A percentile compares a stretch with the other conserved stretches of the same genome.
Conservation (phyloP, 441 rosid genomes). For the Codiaeum variegatum region DNA sequence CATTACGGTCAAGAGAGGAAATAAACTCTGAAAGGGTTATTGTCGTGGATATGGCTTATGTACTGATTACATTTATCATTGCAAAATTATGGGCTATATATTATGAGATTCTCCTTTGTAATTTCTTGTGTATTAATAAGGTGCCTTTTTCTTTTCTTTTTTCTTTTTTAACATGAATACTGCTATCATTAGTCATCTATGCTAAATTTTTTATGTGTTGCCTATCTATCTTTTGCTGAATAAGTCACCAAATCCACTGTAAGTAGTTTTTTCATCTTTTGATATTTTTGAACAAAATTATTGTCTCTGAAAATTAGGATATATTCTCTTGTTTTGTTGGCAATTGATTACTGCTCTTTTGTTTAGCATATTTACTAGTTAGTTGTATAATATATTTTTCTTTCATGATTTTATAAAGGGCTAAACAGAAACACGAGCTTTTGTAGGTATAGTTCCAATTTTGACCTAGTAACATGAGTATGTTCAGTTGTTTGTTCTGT, state of each 20-base stretch:
- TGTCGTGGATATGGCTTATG: conserved; percentile 39
- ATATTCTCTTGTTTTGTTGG: not conserved
- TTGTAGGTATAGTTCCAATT: not conserved
- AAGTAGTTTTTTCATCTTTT: not conserved
- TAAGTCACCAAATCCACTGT: not conserved
- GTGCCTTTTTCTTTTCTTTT: not conserved
- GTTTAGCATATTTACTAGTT: not conserved
- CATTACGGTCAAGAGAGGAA: conserved; percentile 37
- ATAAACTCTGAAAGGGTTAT: conserved; percentile 41
- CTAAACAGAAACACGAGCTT: not conserved
- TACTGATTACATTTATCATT: conserved; percentile 35
- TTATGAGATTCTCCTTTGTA: conserved; percentile 21
- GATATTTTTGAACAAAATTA: not conserved
- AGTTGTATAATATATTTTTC: not conserved
- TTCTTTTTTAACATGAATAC: no score
- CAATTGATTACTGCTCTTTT: not conserved
- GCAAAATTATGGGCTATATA: conserved; percentile 1
- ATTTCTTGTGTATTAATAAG: conserved; percentile 27
- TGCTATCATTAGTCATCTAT: not conserved
- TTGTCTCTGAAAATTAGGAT: not conserved
- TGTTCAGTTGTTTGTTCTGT: not conserved
- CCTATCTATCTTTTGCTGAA: not conserved
- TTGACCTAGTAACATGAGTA: not conserved
- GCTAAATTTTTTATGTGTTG: not conserved
- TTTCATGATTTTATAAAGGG: not conserved